Percentiles rank a stretch among this genome's conserved stretches.
phyloP scores from a whole-genome alignment of 768 basidiomycete species.

The Boletus sensibilis region DNA sequence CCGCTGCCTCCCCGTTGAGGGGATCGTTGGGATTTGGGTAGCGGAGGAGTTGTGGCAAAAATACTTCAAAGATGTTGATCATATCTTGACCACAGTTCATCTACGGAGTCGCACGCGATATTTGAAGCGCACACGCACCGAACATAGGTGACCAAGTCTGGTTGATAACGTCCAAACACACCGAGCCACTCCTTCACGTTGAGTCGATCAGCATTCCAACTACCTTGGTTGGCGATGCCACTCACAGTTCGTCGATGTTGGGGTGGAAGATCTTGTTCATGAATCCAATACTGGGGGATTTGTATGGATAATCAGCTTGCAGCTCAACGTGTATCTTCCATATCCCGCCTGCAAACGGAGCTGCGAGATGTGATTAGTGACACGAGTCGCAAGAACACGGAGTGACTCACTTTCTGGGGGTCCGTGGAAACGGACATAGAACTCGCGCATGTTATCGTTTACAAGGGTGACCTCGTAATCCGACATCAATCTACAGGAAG shows the following conservation, averaged over 20 bases:
- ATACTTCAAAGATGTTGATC: constrained; percentile 99
- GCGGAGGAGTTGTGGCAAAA: constrained; percentile 92
- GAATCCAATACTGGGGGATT: constrained; percentile 98
- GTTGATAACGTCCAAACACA: constrained; percentile 98
- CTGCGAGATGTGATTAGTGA: constrained; percentile 40
- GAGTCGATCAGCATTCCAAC: constrained; percentile 7
- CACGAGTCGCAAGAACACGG: constrained; percentile 1
- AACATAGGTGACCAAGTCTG: constrained; percentile 99
- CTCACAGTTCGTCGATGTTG: constrained; percentile 97
- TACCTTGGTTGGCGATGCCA: constrained; percentile 15
- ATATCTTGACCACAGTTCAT: constrained; percentile 61
- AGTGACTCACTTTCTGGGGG: constrained; percentile 82
- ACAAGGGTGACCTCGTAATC: constrained; percentile 98
- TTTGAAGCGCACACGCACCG: constrained; percentile 51
- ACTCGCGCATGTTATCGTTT: constrained; percentile 99
- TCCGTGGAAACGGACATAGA: constrained; percentile 94
- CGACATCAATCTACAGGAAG: constrained; percentile 78
- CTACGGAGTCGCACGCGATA: not conserved
- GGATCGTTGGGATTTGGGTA: constrained; percentile 99
- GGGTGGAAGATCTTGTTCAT: constrained; percentile 99
- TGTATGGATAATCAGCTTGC: constrained; percentile 98
- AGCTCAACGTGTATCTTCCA: constrained; percentile 99
- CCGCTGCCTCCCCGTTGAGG: constrained; percentile 96
- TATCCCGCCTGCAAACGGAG: constrained; percentile 94
- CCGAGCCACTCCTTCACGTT: constrained; percentile 81